These are phyloP conservation scores for Pyrenophora tritici-repentis DNA, from an alignment of 2,329 filamentous ascomycete genomes.

Conservation along the genomic window DNA sequence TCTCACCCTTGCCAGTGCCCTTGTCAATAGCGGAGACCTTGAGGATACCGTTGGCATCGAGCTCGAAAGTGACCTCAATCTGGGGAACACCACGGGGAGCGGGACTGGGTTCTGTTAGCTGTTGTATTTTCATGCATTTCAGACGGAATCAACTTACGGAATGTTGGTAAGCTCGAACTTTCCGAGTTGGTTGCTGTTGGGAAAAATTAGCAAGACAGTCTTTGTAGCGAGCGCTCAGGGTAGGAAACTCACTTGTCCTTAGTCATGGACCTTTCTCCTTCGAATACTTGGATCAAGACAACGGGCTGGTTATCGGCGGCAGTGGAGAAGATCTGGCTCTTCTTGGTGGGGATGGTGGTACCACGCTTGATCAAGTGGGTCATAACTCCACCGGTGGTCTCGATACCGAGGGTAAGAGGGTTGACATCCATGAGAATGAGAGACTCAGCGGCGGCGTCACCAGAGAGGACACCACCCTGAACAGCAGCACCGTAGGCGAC, in stretches of 20 bases:
- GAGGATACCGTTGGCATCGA: constrained; percentile 97
- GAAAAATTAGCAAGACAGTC: too few relatives aligned
- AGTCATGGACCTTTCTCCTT: constrained; percentile 91
- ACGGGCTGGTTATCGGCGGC: constrained; percentile 96
- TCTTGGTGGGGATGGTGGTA: constrained; percentile 92
- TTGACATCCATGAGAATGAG: constrained; percentile 97
- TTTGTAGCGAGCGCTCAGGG: too few relatives aligned
- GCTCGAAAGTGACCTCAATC: constrained; percentile 97
- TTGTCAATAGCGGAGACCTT: constrained; percentile 96
- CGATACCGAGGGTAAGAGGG: constrained; percentile 93
- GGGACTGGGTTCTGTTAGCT: constrained; percentile 53
- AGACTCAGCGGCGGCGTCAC: constrained; percentile 78
- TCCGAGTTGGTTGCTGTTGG: constrained; percentile 93
- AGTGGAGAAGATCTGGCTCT: constrained; percentile 97
- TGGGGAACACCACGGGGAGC: constrained; percentile 95
- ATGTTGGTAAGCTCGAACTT: constrained; percentile 98
- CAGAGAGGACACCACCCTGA: constrained; percentile 92
- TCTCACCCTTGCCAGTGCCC: constrained; percentile 96
- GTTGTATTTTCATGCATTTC: background rate
- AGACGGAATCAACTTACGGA: constrained; percentile 54
- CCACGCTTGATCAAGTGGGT: constrained; percentile 94
- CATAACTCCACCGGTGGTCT: constrained; percentile 97
- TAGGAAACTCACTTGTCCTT: too few relatives aligned
- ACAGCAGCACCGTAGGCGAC: constrained; percentile 97
- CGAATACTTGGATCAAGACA: constrained; percentile 92